Evolutionary conservation across 2,329 filamentous ascomycete genomes (phyloP), one percentile per base, ranked within the genome.

Genomic region (Penicillium polonicum): DNA sequence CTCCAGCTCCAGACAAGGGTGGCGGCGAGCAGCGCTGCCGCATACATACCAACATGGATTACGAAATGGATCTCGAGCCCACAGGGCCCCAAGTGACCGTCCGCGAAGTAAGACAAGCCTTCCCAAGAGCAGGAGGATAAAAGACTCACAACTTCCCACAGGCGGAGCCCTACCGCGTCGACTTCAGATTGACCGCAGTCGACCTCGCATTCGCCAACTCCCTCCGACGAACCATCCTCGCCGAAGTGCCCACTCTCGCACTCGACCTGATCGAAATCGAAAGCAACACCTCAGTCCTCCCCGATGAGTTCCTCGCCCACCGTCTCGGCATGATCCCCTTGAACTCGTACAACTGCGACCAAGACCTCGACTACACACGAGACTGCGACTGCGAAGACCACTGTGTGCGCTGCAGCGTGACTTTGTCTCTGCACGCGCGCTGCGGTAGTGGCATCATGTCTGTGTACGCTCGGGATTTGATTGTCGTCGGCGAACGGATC

Each of bases 321-420:
- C 89, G 93, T 45, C 84, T 99, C 15, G 93, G 94, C 33, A 85
- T 97, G 46, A 87, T 97, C 57, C 94, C 94, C 0, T 85, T 99
- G 48, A 88, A 89, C 73, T 90, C 91, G 57, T 90, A 90, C 70
- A 89, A 90, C 71, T 88, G 93, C 67, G 90, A 92, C 65, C 83
- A 88, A 68, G 82, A 87, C 50, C 84, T 97, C 61, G 83, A 89
- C 63, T 96, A 96, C 79, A 89, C 90, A 48, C 89, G 93, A 70
- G 93, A 97, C 77, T 99, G 94, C 80, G 91, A 96, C 72, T 99
- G 94, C 81, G 93, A 97, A 68, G 88, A 93, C 69, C 91, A 92
- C 79, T 99, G 94, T 80, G 90, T 96, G 65, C 85, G 89, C 67
- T 99, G 94, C 81, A 90, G 89, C 65, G 90, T 97, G 50, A 89